phyloP scores from a whole-genome alignment of 371 early-diverging fungal species.

The Mortierella sp. region DNA sequence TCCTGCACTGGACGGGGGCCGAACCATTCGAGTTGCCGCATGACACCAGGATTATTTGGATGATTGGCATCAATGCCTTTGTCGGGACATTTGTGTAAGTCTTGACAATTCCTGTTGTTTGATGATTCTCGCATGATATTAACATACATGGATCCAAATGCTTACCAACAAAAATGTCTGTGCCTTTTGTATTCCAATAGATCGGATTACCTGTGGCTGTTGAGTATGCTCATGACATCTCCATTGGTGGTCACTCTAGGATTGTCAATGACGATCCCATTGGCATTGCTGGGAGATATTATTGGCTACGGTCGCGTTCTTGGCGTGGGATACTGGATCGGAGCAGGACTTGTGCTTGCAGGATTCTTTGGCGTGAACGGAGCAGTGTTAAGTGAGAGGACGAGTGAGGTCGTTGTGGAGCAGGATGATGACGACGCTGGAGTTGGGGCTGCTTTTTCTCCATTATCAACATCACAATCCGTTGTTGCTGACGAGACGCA shows the following conservation, averaged over 20 bases:
- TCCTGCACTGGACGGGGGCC: conserved; percentile 76
- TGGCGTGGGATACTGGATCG: conserved; percentile 71
- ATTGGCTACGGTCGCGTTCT: conserved; percentile 73
- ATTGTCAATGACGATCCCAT: conserved; percentile 83
- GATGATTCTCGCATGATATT: neutral
- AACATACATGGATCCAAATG: neutral
- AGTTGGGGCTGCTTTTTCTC: neutral
- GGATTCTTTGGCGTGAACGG: conserved; percentile 80
- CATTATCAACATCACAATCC: neutral
- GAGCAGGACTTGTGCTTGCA: conserved; percentile 74
- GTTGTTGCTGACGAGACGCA: neutral
- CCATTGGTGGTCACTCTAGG: conserved; percentile 86
- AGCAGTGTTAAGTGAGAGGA: conserved; percentile 60
- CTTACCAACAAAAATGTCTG: neutral
- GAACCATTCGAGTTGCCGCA: conserved; percentile 79
- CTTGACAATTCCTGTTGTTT: neutral
- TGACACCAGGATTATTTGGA: conserved; percentile 65
- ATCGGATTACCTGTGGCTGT: conserved; percentile 86
- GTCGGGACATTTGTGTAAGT: conserved; percentile 81
- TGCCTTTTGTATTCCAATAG: conserved; percentile 28
- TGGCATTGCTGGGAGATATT: conserved; percentile 82
- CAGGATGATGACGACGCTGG: neutral
- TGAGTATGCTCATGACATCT: conserved; percentile 85
- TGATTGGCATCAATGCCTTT: conserved; percentile 80
- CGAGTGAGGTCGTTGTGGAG: conserved; percentile 18